Percentiles rank a stretch among this genome's conserved stretches.
Evolutionary conservation across 192 early-diverging fungal species (phyloP).

Genomic region (Coemansia sp.): DNA sequence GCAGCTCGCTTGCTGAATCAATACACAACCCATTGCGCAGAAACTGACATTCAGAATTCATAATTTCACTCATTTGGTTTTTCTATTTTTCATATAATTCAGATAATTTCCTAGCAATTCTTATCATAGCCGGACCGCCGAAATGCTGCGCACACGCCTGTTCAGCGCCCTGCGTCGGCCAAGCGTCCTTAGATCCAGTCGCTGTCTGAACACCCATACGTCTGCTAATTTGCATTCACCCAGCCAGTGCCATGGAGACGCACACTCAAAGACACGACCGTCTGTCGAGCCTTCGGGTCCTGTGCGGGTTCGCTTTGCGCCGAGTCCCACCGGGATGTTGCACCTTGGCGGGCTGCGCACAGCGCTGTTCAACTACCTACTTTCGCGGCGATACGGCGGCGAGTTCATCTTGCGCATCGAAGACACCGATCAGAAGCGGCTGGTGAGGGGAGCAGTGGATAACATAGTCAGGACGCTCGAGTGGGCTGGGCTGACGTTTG

Average conservation of each 20-base stretch:
- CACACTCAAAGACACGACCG: background rate
- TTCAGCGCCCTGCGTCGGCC: background rate
- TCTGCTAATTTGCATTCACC: background rate
- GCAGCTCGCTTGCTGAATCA: too few species aligned
- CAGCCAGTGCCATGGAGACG: background rate
- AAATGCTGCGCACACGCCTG: background rate
- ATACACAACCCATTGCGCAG: too few species aligned
- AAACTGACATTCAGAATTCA: too few species aligned
- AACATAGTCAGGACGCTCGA: slow-evolving; percentile 63
- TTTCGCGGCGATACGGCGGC: slow-evolving; percentile 73
- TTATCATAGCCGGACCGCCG: background rate
- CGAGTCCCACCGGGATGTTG: slow-evolving; percentile 88
- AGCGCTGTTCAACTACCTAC: slow-evolving; percentile 86
- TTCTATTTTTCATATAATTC: slow-evolving; percentile 1
- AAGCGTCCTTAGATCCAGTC: background rate
- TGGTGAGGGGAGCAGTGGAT: slow-evolving; percentile 72
- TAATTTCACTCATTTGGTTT: background rate
- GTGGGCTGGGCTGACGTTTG: slow-evolving; percentile 75
- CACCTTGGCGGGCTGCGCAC: slow-evolving; percentile 93
- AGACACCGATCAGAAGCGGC: slow-evolving; percentile 85
- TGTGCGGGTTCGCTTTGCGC: slow-evolving; percentile 87
- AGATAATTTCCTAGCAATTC: background rate
- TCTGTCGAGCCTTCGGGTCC: slow-evolving; percentile 40
- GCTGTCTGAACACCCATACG: background rate
- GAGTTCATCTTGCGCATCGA: slow-evolving; percentile 87